Base-by-base conservation (phyloP, 2,329 filamentous ascomycete genomes). In the Westerdykella ornata region DNA sequence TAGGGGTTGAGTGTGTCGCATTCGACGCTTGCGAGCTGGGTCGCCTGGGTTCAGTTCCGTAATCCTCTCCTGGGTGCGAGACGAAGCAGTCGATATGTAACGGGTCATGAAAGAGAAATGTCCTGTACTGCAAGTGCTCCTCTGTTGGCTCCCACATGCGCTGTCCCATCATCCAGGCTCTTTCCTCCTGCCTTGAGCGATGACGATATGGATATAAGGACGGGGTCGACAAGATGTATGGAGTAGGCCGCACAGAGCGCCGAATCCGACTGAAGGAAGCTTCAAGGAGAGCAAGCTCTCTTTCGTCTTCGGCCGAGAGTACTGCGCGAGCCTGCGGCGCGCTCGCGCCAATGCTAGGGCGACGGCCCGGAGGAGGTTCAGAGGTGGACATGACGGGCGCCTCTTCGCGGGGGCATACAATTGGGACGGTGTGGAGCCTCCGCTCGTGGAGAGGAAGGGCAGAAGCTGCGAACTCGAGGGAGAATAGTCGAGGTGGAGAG, bases 101-200 rank as follows among this genome's bases (percentile, higher is more conserved):
- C 26, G 72, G 72, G 54, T 80, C 74, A 57, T 78, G 76, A 42
- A 73, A 75, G 40, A 77, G 64, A 49, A 78, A 81, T 43, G 77
- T 81, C 67, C 78, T 70, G 59, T 82, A 82, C 56, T 82, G 79
- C 39, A 79, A 67, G 51, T 73, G 68, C 52, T 79, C 72, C 60
- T 82, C 79, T 47, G 73, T 66, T 14, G 61, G 62, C 38, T 66
- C 62, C 60, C 81, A 82, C 3, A 77, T 72, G 7, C 22, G 22
- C 2, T 72, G 73, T 42, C 73, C 68, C 44, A 66, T 40, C 46
- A 66, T 67, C 70, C 70, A 73, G 43, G 59, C 57, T 42, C 60
- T 51, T 43, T 63, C 55, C 53, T 68, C 56, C 45, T 69, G 61
- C 28, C 59, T 57, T n/a, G 67, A 68, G 39, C 60, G 56, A 42